These are phyloP conservation scores for Acanthamoeba royreba DNA, from an alignment of 208 protist genomes.

Conservation along the genomic window DNA sequence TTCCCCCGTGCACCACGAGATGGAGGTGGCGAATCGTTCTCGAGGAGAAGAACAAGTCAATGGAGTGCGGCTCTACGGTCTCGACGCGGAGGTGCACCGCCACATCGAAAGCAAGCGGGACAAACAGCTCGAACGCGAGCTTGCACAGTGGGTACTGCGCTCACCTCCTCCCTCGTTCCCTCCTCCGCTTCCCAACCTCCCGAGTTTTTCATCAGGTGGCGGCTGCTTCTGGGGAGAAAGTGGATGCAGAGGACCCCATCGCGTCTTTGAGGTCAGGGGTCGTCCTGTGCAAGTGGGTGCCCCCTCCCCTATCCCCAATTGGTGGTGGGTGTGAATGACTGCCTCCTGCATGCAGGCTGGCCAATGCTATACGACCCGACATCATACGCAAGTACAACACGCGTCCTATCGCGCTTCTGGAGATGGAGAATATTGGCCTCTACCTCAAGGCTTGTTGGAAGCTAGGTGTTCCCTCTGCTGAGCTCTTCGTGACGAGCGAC, in stretches of 20 bases:
- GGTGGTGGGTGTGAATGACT: neutral
- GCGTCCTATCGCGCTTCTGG: conserved; percentile 45
- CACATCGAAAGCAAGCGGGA: conserved; percentile 57
- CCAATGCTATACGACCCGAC: conserved; percentile 51
- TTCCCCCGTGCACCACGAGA: no score
- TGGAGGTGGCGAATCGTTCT: conserved; percentile 14
- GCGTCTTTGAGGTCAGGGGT: conserved; percentile 54
- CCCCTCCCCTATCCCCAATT: neutral
- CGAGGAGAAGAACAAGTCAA: neutral
- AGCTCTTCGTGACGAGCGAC: conserved; percentile 53
- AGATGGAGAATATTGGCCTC: conserved; percentile 64
- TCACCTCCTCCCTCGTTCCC: neutral
- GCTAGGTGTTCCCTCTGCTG: conserved; percentile 43
- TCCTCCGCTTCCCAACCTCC: neutral
- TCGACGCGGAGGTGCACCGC: conserved; percentile 62
- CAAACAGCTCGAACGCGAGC: conserved; percentile 15
- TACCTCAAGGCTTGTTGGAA: conserved; percentile 69
- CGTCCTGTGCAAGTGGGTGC: conserved; percentile 44
- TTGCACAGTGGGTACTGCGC: conserved; percentile 42
- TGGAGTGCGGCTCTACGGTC: conserved; percentile 51
- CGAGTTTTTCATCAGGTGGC: no score
- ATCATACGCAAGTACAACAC: conserved; percentile 61
- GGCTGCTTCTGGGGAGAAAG: neutral
- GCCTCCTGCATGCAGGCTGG: neutral
- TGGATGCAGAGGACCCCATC: conserved; percentile 48